Conservation (phyloP, 2,329 filamentous ascomycete species). For the Sclerotinia nivalis region DNA sequence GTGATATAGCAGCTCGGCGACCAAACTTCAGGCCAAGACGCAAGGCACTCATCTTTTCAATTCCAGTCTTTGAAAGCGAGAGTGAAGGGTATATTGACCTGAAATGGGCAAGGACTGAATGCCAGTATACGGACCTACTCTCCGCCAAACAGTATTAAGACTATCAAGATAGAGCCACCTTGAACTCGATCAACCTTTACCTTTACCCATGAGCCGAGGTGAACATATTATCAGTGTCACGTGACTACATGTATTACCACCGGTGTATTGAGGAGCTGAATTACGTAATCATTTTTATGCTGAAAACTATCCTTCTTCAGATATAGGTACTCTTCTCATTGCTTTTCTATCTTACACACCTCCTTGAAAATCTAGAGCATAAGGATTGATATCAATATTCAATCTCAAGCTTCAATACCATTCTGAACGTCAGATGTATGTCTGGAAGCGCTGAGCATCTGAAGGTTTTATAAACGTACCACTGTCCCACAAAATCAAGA, state of each 20-base stretch:
- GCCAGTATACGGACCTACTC: neutral
- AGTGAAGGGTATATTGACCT: too few relatives aligned
- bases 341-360: neutral
- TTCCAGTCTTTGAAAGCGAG: neutral
- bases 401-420: conserved; percentile 13
- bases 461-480: conserved; percentile 24
- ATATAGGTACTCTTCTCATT: neutral
- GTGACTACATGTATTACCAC: neutral
- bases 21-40: conserved; percentile 8
- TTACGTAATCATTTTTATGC: neutral
- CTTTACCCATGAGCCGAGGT: neutral
- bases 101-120: neutral
- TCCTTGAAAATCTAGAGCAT: neutral
- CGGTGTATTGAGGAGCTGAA: neutral
- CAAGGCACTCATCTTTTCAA: neutral
- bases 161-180: neutral
- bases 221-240: neutral
- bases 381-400: neutral
- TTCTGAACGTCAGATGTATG: conserved; percentile 28
- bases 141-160: neutral
- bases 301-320: neutral
- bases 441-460: conserved; percentile 43
- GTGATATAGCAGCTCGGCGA: conserved; percentile 5
- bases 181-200: neutral
- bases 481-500: neutral